Conservation (phyloP, 306 rosid species). For the Vigna mungo region DNA sequence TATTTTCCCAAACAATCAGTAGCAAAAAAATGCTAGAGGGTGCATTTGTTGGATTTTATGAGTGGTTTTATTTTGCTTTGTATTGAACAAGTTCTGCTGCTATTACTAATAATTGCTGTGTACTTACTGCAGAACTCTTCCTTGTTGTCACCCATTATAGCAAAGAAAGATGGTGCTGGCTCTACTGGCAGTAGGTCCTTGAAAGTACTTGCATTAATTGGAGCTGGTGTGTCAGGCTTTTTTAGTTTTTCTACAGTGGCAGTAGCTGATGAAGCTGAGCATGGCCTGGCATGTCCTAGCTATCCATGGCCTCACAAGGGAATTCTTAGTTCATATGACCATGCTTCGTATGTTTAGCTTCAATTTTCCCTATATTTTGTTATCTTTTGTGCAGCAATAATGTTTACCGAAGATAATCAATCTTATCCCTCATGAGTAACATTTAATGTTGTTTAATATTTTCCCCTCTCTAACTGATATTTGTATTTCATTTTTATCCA, state of each 20-base stretch:
- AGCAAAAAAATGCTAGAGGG: too few relatives aligned
- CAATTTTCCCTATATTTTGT: not conserved
- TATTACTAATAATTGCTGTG: conserved; percentile 20
- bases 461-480: too few relatives aligned
- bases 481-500: not conserved
- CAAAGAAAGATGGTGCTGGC: conserved; percentile 63
- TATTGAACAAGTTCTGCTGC: not conserved
- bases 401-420: not conserved
- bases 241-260: conserved; percentile 82
- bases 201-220: conserved; percentile 86
- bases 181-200: conserved; percentile 70
- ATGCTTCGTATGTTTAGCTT: conserved; percentile 79
- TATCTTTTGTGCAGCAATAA: conserved; percentile 1
- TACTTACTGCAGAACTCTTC: conserved; percentile 59
- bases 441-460: too few relatives aligned
- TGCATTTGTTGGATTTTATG: too few relatives aligned
- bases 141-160: conserved; percentile 58
- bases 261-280: conserved; percentile 97
- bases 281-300: conserved; percentile 85
- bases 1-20: too few relatives aligned
- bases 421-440: too few relatives aligned
- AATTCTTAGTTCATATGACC: conserved; percentile 97
- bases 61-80: not conserved
- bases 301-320: conserved; percentile 99
- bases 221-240: conserved; percentile 86